phyloP scores from a whole-genome alignment of 306 rosid species.

The Castanospermum australe region DNA sequence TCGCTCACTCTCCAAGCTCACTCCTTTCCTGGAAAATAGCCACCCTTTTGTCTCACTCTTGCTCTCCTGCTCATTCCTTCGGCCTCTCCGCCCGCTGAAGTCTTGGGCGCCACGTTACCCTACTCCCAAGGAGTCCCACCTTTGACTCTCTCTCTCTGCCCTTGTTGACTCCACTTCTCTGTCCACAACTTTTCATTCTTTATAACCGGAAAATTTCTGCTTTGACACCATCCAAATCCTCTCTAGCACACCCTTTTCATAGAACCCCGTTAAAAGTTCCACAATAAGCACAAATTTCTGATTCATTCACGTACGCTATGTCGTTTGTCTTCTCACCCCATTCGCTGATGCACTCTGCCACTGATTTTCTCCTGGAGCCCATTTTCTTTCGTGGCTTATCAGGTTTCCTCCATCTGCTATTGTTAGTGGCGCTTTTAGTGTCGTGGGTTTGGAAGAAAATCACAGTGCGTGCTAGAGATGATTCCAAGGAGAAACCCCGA shows the following conservation, averaged over 20 bases:
- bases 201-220: neutral
- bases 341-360: neutral
- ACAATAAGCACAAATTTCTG: neutral
- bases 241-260: neutral
- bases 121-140: neutral
- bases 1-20: neutral
- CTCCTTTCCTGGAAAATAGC: neutral
- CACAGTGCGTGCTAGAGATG: neutral
- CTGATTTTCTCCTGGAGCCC: slow-evolving; percentile 34
- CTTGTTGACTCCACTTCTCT: neutral
- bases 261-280: neutral
- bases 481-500: slow-evolving; percentile 16
- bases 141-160: neutral
- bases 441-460: slow-evolving; percentile 28
- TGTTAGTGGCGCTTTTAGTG: slow-evolving; percentile 22
- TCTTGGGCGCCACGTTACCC: slow-evolving; percentile 38
- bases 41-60: neutral
- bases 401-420: slow-evolving; percentile 23
- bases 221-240: neutral
- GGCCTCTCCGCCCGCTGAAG: neutral
- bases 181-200: neutral
- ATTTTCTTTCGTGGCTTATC: slow-evolving; percentile 39
- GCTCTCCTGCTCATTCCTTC: neutral
- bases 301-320: slow-evolving; percentile 12
- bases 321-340: neutral